A percentile compares a stretch with the other conserved stretches of the same genome.
Evolutionary conservation across 345 rosid species (phyloP).

Genomic region (Nasturtium officinale): DNA sequence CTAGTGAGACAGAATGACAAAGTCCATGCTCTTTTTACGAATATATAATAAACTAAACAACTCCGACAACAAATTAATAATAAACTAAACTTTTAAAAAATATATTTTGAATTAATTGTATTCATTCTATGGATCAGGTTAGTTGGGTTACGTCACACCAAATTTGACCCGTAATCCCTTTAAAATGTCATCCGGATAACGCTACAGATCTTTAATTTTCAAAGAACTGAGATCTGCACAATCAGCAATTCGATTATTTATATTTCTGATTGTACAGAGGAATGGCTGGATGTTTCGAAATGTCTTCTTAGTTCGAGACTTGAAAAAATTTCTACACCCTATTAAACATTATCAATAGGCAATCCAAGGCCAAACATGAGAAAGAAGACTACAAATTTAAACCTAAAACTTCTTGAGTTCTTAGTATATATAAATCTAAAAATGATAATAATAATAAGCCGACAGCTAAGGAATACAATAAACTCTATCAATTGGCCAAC

Average conservation of each 20-base stretch:
- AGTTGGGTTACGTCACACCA: conserved; percentile 39
- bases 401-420: background rate
- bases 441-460: background rate
- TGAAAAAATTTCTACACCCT: background rate
- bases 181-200: conserved; percentile 28
- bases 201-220: conserved; percentile 17
- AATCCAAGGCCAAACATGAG: background rate
- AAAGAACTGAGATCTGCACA: conserved; percentile 33
- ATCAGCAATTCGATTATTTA: conserved; percentile 9
- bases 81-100: background rate
- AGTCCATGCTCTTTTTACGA: conserved; percentile 37
- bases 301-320: background rate
- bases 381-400: background rate
- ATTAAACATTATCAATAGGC: no score
- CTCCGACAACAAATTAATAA: background rate
- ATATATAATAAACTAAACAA: conserved; percentile 1
- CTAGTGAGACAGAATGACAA: conserved; percentile 14
- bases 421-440: background rate
- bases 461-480: no score
- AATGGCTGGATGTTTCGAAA: background rate
- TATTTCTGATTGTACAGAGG: background rate
- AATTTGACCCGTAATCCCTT: conserved; percentile 40
- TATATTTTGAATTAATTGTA: background rate
- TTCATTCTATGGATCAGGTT: conserved; percentile 30
- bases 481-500: no score